These are phyloP conservation scores for Pisolithus sp. DNA, from an alignment of 768 basidiomycete species.

Conservation along the genomic window DNA sequence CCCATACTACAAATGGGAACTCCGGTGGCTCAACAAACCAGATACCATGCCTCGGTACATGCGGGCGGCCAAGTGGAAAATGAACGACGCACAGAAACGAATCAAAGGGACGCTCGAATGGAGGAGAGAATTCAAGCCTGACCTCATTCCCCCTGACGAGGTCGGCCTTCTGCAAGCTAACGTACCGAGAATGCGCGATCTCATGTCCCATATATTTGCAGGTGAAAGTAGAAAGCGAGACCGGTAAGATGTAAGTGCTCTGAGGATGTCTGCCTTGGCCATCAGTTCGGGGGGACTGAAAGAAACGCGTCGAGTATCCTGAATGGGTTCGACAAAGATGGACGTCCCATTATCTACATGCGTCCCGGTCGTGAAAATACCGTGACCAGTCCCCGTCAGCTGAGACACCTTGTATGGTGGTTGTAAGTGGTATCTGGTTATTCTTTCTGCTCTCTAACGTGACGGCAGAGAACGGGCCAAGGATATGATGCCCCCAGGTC, in stretches of 20 bases:
- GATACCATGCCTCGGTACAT: constrained; percentile 69
- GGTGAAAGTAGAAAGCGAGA: constrained; percentile 73
- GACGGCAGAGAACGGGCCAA: constrained; percentile 72
- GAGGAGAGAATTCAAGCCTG: constrained; percentile 80
- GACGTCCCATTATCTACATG: constrained; percentile 85
- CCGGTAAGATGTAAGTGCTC: constrained; percentile 74
- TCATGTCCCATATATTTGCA: constrained; percentile 8
- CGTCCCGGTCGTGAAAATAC: constrained; percentile 86
- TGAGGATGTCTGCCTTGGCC: not conserved
- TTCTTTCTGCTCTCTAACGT: constrained; percentile 5
- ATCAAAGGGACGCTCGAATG: constrained; percentile 77
- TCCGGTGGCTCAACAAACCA: constrained; percentile 62
- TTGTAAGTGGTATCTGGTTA: constrained; percentile 44
- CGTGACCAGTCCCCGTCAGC: constrained; percentile 65
- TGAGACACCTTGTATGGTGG: constrained; percentile 82
- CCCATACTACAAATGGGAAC: constrained; percentile 71
- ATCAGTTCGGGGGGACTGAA: not conserved
- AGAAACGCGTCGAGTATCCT: constrained; percentile 45
- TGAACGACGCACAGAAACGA: constrained; percentile 69
- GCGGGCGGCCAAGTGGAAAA: constrained; percentile 81
- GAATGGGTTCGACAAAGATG: constrained; percentile 81
- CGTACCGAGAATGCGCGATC: not conserved
- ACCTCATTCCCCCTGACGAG: constrained; percentile 76
- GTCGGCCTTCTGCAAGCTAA: constrained; percentile 21
- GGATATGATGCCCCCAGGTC: constrained; percentile 80